Conservation (phyloP, 169 alveolate species). For the Plasmodium reichenowi region DNA sequence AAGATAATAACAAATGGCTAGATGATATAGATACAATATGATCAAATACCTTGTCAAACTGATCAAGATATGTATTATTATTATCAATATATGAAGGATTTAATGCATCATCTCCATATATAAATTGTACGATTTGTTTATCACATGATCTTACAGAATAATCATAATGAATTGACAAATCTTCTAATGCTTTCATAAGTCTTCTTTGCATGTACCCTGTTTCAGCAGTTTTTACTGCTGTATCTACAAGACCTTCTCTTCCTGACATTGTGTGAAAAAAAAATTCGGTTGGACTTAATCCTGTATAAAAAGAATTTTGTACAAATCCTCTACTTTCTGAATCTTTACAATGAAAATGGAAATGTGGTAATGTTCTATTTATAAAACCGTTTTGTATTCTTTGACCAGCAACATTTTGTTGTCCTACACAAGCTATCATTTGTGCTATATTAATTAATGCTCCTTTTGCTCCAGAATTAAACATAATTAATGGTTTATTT, state of each 20-base stretch:
- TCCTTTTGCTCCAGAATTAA: conserved; percentile 99
- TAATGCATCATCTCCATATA: conserved; percentile 99
- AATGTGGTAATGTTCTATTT: conserved; percentile 98
- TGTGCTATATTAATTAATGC: conserved; percentile 96
- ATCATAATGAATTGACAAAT: conserved; percentile 96
- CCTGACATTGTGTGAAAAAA: conserved; percentile 99
- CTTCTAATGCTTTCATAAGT: conserved; percentile 97
- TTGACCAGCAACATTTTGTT: conserved; percentile 95
- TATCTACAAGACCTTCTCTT: conserved; percentile 99
- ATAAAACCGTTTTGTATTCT: conserved; percentile 98
- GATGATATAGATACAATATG: conserved; percentile 59
- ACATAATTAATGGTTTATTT: conserved; percentile 97
- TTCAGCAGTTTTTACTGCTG: conserved; percentile 99
- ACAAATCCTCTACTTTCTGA: conserved; percentile 99
- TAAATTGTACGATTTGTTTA: conserved; percentile 96
- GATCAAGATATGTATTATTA: conserved; percentile 44
- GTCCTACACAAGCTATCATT: conserved; percentile 99
- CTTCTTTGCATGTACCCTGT: conserved; percentile 99
- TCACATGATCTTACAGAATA: conserved; percentile 95
- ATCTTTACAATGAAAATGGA: conserved; percentile 91
- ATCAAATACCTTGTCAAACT: conserved; percentile 42
- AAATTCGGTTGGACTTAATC: conserved; percentile 97
- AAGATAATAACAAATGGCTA: conserved; percentile 17
- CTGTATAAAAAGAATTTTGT: conserved; percentile 95
- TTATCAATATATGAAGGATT: conserved; percentile 88